These are phyloP conservation scores for Chenopodium suecicum DNA, from an alignment of 148 eudicot species.

Conservation along the genomic window DNA sequence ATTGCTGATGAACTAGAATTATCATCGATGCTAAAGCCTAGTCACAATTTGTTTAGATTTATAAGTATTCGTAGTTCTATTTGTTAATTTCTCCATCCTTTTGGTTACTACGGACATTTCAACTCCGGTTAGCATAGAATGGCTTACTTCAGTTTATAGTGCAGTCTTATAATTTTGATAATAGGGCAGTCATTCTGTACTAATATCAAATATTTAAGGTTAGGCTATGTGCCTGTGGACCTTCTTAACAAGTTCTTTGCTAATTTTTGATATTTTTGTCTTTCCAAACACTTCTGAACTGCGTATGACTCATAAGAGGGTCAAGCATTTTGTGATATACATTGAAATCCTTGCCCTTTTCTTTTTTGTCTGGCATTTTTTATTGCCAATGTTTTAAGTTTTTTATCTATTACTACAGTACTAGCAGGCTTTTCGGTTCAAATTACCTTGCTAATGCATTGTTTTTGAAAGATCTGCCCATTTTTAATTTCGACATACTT, in stretches of 20 bases:
- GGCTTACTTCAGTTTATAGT: not conserved
- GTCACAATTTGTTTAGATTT: not conserved
- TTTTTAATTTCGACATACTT: too few relatives aligned
- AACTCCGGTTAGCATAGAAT: not conserved
- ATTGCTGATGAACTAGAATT: not conserved
- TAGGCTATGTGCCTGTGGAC: not conserved
- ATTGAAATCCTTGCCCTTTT: too few relatives aligned
- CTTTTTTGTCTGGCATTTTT: too few relatives aligned
- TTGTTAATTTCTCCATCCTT: not conserved
- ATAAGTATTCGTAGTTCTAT: too few relatives aligned
- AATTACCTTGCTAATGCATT: too few relatives aligned
- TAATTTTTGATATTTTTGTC: not conserved
- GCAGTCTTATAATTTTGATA: not conserved
- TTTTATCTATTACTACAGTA: too few relatives aligned
- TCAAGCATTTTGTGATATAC: too few relatives aligned
- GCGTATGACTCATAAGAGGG: not conserved
- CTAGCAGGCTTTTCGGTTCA: too few relatives aligned
- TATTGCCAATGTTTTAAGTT: too few relatives aligned
- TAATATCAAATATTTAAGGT: too few relatives aligned
- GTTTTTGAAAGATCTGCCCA: too few relatives aligned
- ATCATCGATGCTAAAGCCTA: not conserved
- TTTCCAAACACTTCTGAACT: not conserved
- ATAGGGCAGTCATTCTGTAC: too few relatives aligned
- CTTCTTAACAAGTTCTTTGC: not conserved
- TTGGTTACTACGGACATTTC: not conserved